Base-by-base conservation (phyloP, 2,329 filamentous ascomycete species). In the Trichoderma sp. region DNA sequence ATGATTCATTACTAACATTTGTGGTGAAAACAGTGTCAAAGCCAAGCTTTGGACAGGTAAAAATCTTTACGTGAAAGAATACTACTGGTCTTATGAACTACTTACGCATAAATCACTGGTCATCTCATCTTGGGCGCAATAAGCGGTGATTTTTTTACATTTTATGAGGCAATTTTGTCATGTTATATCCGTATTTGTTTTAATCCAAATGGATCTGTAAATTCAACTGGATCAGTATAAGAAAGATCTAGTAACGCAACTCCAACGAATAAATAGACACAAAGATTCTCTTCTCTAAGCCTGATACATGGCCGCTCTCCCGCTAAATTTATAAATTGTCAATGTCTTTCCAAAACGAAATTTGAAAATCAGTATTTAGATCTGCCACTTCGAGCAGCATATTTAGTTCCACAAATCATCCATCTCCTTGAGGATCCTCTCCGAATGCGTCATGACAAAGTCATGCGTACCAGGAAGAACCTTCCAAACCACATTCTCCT, bases 401-500 rank as follows among this genome's bases (percentile, higher is more conserved):
- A 66, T 72, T 69, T 33, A 70, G 71, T 4, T 74, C 85, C 85
- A 88, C 69, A 86, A 83, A 35, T 78, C 76, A 68, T 84, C 83
- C 11, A 89, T 78, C 68, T 80, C 81, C 53, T 77, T 74, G 69
- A 88, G 73, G 13, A 86, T 83, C 43, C 79, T 75, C 7, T 77
- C 73, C 0, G 81, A 75, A 70, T 85, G 82, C n/a, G 86, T 87
- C 80, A 89, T 88, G 19, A 88, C 86, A 73, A 90, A 89, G 72
- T 90, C 87, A 73, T 90, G 88, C 1, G 83, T 84, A 1, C 86
- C 87, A 0, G 83, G 82, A 1, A 89, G 78, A 13, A 86, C 75
- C 40, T 79, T 81, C 83, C 86, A 88, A 53, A 79, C 77, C 7
- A 88, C 82, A 16, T 81, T 81, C 0, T 82, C 80, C 60, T 78